Evolutionary conservation across 352 stramenopile species (phyloP).

Genomic region (Phytophthora pseudosyringae): DNA sequence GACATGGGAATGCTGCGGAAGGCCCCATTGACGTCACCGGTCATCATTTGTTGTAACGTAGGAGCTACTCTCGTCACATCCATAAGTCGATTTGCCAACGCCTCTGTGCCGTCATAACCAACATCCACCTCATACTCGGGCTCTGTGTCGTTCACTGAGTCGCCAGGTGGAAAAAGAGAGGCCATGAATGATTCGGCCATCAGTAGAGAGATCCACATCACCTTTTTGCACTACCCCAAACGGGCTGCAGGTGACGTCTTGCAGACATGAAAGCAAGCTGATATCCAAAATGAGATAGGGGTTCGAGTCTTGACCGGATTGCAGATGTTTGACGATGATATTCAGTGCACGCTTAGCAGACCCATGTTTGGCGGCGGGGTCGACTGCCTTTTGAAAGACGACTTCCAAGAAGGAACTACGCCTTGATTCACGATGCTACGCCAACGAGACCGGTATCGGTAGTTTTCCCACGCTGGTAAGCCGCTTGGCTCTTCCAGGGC

Average conservation of each 20-base stretch:
- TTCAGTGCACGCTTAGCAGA: conserved; percentile 16
- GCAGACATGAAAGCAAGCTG: not conserved
- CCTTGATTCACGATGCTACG: conserved; percentile 1
- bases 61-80: conserved; percentile 1
- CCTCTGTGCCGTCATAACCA: conserved; percentile 3
- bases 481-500: not conserved
- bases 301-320: conserved; percentile 12
- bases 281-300: conserved; percentile 23
- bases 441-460: conserved; percentile 2
- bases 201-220: not conserved
- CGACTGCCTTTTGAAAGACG: not conserved
- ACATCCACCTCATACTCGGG: not conserved
- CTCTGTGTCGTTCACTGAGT: conserved; percentile 14
- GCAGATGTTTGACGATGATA: conserved; percentile 7
- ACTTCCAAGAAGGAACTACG: conserved; percentile 1
- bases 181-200: conserved; percentile 25
- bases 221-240: conserved; percentile 25
- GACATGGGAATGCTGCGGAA: conserved; percentile 12
- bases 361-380: not conserved
- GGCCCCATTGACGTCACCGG: conserved; percentile 1
- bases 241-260: conserved; percentile 18
- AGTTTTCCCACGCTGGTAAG: not conserved
- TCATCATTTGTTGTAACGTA: conserved; percentile 8
- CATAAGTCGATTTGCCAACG: not conserved
- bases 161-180: conserved; percentile 4